A percentile compares a stretch with the other conserved stretches of the same genome.
These are phyloP conservation scores for Trichoderma gracile DNA, from an alignment of 2,329 filamentous ascomycete genomes.

Conservation along the genomic window DNA sequence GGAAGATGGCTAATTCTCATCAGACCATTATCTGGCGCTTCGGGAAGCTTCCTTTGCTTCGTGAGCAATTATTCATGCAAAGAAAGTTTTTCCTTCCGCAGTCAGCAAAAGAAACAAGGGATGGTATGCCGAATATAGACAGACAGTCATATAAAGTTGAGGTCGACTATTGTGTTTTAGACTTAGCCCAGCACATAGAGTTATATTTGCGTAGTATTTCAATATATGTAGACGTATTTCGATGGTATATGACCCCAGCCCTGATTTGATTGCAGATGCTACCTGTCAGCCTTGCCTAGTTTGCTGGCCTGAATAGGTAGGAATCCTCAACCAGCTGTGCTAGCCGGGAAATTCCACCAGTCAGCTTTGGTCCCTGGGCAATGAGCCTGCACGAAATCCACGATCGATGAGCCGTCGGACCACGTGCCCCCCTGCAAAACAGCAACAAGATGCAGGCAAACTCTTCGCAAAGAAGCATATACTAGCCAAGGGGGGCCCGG, in stretches of 20 bases:
- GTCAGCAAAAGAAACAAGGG: not conserved
- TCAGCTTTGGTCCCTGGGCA: not conserved
- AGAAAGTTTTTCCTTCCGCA: too few species aligned
- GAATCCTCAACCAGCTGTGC: not conserved
- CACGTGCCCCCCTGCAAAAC: conserved; percentile 8
- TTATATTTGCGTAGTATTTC: not conserved
- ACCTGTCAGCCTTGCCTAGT: conserved; percentile 6
- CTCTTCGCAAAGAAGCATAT: not conserved
- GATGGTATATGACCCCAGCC: not conserved
- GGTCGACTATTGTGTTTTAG: not conserved
- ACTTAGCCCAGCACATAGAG: not conserved
- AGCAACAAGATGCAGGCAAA: not conserved
- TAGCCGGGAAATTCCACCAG: conserved; percentile 13
- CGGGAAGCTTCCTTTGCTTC: not conserved
- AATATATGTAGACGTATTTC: not conserved
- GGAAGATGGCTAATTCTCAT: not conserved
- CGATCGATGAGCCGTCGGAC: conserved; percentile 5
- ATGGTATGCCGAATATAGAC: not conserved
- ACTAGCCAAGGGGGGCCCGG: not conserved
- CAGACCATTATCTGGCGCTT: not conserved
- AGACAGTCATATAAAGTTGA: not conserved
- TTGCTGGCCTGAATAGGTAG: conserved; percentile 4
- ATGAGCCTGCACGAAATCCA: not conserved
- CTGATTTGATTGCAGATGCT: not conserved
- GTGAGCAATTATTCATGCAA: not conserved